Percentiles rank a stretch among this genome's conserved stretches.
phyloP scores from a whole-genome alignment of 2,329 filamentous ascomycete species.

The Remersonia thermophila region DNA sequence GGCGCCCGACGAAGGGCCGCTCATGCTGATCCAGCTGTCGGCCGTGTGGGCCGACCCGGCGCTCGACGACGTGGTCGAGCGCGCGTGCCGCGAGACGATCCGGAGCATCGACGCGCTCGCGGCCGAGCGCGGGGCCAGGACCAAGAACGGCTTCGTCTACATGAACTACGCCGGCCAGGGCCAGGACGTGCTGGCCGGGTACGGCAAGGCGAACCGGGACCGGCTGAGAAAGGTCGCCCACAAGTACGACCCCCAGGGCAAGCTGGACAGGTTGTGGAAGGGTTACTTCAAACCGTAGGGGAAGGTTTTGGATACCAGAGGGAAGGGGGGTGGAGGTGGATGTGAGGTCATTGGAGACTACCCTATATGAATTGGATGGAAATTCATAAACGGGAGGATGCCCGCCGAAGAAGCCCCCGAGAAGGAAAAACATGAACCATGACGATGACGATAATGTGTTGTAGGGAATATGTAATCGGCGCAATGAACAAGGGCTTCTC shows the following conservation, averaged over 20 bases:
- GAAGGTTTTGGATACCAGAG: background rate
- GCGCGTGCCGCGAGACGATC: slow-evolving; percentile 13
- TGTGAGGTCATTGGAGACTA: no score
- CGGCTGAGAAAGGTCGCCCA: slow-evolving; percentile 16
- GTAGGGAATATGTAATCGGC: no score
- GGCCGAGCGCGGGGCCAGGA: slow-evolving; percentile 16
- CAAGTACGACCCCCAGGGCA: slow-evolving; percentile 20
- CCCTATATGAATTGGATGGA: no score
- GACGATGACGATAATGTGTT: no score
- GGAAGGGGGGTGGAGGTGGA: no score
- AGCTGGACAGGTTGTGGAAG: slow-evolving; percentile 17
- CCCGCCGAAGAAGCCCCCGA: no score
- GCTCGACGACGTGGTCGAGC: slow-evolving; percentile 22
- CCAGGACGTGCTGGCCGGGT: slow-evolving; percentile 28
- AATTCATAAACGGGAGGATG: no score
- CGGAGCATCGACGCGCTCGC: slow-evolving; percentile 19
- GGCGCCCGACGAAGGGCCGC: slow-evolving; percentile 22
- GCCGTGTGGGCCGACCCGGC: slow-evolving; percentile 16
- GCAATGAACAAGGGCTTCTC: no score
- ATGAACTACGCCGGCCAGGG: slow-evolving; percentile 23
- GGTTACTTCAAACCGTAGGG: slow-evolving; percentile 14
- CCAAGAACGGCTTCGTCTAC: slow-evolving; percentile 24
- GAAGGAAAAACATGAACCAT: no score
- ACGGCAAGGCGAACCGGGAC: slow-evolving; percentile 24
- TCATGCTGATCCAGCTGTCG: slow-evolving; percentile 23